Conservation (phyloP, 2,329 filamentous ascomycete species). For the Monilinia vaccinii-corymbosi region DNA sequence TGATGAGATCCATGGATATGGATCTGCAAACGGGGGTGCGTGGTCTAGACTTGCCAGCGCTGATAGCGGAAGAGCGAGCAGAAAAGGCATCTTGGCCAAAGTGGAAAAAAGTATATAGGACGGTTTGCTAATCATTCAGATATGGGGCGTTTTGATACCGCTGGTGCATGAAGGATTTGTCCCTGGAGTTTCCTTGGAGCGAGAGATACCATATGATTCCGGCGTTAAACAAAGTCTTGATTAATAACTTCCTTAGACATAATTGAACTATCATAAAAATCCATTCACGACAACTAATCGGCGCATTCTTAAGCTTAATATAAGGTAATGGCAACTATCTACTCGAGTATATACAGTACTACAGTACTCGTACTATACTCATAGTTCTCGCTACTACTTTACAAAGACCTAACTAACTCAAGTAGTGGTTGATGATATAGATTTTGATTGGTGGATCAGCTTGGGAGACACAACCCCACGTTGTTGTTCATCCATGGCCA, state of each 20-base stretch:
- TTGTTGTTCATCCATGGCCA: no score
- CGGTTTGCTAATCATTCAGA: constrained; percentile 47
- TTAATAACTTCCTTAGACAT: no score
- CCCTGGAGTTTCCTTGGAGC: not conserved
- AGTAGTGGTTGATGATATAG: not conserved
- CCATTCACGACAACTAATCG: not conserved
- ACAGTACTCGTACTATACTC: not conserved
- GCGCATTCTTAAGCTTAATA: not conserved
- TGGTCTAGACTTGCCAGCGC: constrained; percentile 70
- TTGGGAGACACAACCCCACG: not conserved
- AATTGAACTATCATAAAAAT: not conserved
- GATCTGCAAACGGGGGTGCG: constrained; percentile 78
- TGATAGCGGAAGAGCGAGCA: constrained; percentile 71
- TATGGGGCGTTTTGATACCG: not conserved
- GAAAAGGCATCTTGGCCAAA: constrained; percentile 63
- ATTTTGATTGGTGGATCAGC: not conserved
- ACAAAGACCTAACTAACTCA: not conserved
- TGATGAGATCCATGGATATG: constrained; percentile 65
- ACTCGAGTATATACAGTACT: no score
- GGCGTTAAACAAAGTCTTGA: not conserved
- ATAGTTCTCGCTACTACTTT: no score
- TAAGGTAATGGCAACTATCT: not conserved
- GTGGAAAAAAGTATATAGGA: constrained; percentile 71
- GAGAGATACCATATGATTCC: constrained; percentile 1
- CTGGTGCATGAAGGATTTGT: not conserved